A percentile compares a stretch with the other conserved stretches of the same genome.
Evolutionary conservation across 257 asterid genomes (phyloP).

Genomic region (Jacaranda copaia): DNA sequence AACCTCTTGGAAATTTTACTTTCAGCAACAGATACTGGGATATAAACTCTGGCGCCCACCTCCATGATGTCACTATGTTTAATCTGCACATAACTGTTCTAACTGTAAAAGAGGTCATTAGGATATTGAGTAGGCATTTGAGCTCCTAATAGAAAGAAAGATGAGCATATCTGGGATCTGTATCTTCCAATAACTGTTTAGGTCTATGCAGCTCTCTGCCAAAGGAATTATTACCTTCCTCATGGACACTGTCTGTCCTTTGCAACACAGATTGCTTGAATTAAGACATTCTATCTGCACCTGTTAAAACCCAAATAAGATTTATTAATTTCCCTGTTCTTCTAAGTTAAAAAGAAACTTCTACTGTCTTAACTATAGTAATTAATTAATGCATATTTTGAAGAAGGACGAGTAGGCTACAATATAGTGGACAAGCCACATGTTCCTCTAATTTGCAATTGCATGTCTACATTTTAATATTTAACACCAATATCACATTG

Average conservation of each 20-base stretch:
- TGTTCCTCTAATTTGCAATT: background rate
- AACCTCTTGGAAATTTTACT: constrained; percentile 77
- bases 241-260: constrained; percentile 46
- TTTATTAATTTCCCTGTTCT: constrained; percentile 16
- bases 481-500: constrained; percentile 14
- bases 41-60: constrained; percentile 66
- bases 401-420: constrained; percentile 20
- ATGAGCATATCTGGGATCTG: background rate
- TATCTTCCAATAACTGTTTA: constrained; percentile 1
- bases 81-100: constrained; percentile 55
- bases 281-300: constrained; percentile 63
- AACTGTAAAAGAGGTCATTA: constrained; percentile 16
- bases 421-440: background rate
- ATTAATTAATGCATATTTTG: background rate
- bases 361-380: background rate
- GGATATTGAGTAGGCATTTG: constrained; percentile 13
- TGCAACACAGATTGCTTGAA: constrained; percentile 35
- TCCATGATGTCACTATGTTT: constrained; percentile 74
- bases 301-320: constrained; percentile 40
- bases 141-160: background rate
- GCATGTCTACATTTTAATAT: constrained; percentile 4
- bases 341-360: background rate
- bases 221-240: constrained; percentile 61
- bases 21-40: constrained; percentile 83
- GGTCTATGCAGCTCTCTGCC: constrained; percentile 9